phyloP scores from a whole-genome alignment of 768 basidiomycete species.

The Rhodosporidiobolus sp. region DNA sequence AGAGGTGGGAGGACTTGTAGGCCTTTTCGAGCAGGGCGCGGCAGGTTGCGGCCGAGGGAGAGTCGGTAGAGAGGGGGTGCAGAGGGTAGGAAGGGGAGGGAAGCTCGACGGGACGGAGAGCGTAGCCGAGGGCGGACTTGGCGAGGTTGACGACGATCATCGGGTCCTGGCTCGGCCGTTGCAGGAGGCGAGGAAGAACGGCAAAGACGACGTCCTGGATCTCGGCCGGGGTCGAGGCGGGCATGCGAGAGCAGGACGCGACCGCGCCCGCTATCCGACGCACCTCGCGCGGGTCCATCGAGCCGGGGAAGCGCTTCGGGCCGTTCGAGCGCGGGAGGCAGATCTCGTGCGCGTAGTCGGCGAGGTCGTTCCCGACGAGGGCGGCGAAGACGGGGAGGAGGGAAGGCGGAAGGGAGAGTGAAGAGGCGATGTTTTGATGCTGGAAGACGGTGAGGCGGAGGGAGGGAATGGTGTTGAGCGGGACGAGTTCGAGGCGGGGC shows the following conservation, averaged over 20 bases:
- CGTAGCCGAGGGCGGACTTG: conserved; percentile 20
- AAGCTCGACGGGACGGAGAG: conserved; percentile 4
- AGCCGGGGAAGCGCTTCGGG: conserved; percentile 2
- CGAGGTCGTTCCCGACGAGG: conserved; percentile 35
- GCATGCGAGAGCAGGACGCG: neutral
- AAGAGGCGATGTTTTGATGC: neutral
- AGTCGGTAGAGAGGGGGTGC: conserved; percentile 10
- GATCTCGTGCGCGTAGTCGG: conserved; percentile 15
- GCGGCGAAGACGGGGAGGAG: conserved; percentile 33
- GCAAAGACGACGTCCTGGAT: conserved; percentile 17
- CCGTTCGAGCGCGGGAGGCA: neutral
- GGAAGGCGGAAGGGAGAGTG: conserved; percentile 10
- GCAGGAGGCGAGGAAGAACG: conserved; percentile 13
- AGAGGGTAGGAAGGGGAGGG: conserved; percentile 25
- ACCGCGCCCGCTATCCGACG: conserved; percentile 8
- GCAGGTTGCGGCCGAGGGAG: neutral
- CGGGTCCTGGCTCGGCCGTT: conserved; percentile 4
- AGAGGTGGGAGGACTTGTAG: conserved; percentile 15
- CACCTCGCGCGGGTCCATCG: conserved; percentile 14
- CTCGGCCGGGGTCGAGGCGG: conserved; percentile 11
- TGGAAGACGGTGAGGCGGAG: conserved; percentile 21
- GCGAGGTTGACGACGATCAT: conserved; percentile 19
- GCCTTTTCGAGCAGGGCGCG: conserved; percentile 9
- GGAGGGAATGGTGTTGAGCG: neutral
- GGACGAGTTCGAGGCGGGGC: conserved; percentile 3